Evolutionary conservation across 2,329 filamentous ascomycete species (phyloP).

Genomic region (Zymoseptoria crescenta): DNA sequence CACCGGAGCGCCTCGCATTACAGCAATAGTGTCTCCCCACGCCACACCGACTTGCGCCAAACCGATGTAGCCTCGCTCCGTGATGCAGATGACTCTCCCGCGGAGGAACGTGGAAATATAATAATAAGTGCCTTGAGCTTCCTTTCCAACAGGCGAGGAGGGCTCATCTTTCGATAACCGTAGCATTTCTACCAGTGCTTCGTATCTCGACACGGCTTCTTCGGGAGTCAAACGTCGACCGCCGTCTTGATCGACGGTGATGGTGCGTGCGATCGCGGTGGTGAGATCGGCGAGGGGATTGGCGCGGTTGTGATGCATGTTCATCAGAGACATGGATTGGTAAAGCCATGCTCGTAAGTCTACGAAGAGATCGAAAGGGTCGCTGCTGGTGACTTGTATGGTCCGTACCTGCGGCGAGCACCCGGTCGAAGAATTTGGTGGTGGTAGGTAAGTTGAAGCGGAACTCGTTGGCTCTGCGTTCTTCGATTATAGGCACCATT

Average conservation of each 20-base stretch:
- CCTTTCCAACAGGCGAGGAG: neutral
- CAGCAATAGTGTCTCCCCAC: slow-evolving; percentile 11
- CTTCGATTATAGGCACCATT: slow-evolving; percentile 5
- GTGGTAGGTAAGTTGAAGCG: slow-evolving; percentile 9
- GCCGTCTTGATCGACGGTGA: slow-evolving; percentile 13
- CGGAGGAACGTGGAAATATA: slow-evolving; percentile 11
- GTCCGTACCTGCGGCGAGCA: slow-evolving; percentile 9
- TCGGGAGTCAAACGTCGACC: slow-evolving; percentile 5
- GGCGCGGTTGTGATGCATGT: slow-evolving; percentile 7
- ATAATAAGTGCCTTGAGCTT: slow-evolving; percentile 5
- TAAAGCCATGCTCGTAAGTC: slow-evolving; percentile 12
- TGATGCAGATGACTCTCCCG: slow-evolving; percentile 14
- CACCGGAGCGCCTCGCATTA: slow-evolving; percentile 10
- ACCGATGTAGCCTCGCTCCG: slow-evolving; percentile 12
- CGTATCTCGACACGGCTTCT: slow-evolving; percentile 10
- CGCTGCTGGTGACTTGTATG: slow-evolving; percentile 4
- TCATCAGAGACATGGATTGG: slow-evolving; percentile 8
- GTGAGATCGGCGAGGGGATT: slow-evolving; percentile 10
- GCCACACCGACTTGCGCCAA: slow-evolving; percentile 11
- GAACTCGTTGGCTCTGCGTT: neutral
- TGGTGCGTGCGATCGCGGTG: slow-evolving; percentile 11
- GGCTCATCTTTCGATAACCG: slow-evolving; percentile 2
- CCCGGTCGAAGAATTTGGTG: slow-evolving; percentile 12
- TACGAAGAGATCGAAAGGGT: slow-evolving; percentile 6
- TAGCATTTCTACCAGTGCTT: slow-evolving; percentile 9